Base-by-base conservation (phyloP, 2,329 filamentous ascomycete genomes). In the Neophaeococcomyces mojaviensis region DNA sequence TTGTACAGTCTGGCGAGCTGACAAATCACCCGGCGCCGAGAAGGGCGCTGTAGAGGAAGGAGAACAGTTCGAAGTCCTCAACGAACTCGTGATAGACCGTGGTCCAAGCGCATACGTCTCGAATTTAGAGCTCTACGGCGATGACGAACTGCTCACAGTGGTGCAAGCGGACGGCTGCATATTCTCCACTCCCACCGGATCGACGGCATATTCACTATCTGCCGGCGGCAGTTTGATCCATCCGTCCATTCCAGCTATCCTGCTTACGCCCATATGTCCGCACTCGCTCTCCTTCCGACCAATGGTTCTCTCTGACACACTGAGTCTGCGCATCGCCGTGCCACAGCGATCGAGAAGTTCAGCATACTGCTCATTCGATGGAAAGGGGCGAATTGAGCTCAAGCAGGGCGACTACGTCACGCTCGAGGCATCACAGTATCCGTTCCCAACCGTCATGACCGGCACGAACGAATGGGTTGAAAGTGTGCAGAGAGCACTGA, bases 131-230 rank as follows among this genome's bases (percentile, higher is more conserved):
- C 75, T 98, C 9, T 97, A 94, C 64, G 92, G 89, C 52, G 92
- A 98, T 62, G 86, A 94, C 61, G 88, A 94, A 65, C 82, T 96
- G 35, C 76, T 98, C 57, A 98, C 92, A 13, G 87, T 96, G 42
- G 86, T 98, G 39, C 89, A 95, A 68, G 92, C 92, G 28, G 92
- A 98, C 60, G 92, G 92, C 46, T 95, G 89, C 69, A 98, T 98
- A 61, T 94, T 98, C 66, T 94, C 87, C 37, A 98, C 92, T 0
- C 92, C 92, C 1, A 98, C 92, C 24, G 92, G 82, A 48, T 88
- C 84, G 49, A 98, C 92, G 3, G 92, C 92, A 24, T 98, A 98
- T 66, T 96, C 89, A 2, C 81, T 98, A 24, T 96, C 89, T 9
- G 92, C 92, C 13, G 92, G 92, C 50, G 92, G 92, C 57, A 94